Conservation (phyloP, 768 basidiomycete genomes). For the Hemileccinum rubropunctum region DNA sequence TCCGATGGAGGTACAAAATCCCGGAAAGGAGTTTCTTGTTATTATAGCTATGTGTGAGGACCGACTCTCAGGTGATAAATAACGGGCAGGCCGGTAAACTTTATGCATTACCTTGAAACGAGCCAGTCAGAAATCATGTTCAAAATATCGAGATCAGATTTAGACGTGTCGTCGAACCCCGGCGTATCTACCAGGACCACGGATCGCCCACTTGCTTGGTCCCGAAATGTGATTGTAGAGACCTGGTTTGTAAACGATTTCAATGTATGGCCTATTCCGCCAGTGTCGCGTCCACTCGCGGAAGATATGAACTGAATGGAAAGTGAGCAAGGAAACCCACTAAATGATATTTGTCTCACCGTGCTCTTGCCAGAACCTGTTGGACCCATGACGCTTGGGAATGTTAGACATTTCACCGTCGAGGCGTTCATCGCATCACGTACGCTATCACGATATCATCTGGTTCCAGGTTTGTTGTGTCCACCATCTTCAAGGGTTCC, state of each 20-base stretch:
- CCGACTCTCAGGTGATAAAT: neutral
- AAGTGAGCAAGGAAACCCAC: neutral
- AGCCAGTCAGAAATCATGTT: slow-evolving; percentile 16
- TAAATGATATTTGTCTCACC: neutral
- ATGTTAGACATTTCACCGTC: neutral
- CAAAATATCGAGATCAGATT: slow-evolving; percentile 15
- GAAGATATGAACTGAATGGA: slow-evolving; percentile 8
- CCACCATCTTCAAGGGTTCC: too few relatives aligned
- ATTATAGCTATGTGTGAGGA: slow-evolving; percentile 3
- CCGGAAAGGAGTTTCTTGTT: slow-evolving; percentile 25
- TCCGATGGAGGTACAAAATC: slow-evolving; percentile 40
- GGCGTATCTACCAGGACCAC: slow-evolving; percentile 27
- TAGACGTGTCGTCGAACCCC: slow-evolving; percentile 19
- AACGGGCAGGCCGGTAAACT: neutral
- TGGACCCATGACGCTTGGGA: slow-evolving; percentile 16
- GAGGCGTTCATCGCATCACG: neutral
- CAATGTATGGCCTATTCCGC: slow-evolving; percentile 6
- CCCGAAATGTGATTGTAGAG: slow-evolving; percentile 1
- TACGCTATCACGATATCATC: slow-evolving; percentile 14
- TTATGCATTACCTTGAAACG: slow-evolving; percentile 2
- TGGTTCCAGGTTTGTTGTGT: too few relatives aligned
- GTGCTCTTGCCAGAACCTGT: slow-evolving; percentile 17
- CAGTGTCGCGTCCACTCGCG: neutral
- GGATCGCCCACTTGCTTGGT: neutral
- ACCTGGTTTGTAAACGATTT: slow-evolving; percentile 13